Evolutionary conservation across 441 rosid species (phyloP).

Genomic region (Gossypium trilobum): DNA sequence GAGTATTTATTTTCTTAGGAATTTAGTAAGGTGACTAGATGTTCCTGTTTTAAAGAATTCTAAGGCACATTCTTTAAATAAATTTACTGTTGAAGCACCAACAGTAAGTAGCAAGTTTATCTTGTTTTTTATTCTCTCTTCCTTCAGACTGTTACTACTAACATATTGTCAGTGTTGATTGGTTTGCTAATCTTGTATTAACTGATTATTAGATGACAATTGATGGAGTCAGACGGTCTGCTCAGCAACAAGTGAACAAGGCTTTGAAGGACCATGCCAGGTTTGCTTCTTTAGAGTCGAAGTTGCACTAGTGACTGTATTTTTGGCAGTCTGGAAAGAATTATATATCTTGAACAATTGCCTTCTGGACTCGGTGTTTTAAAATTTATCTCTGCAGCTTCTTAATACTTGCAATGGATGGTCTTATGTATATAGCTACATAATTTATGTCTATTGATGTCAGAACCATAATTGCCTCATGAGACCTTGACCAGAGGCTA

Average conservation of each 20-base stretch:
- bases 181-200: conserved; percentile 13
- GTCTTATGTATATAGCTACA: not conserved
- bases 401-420: not conserved
- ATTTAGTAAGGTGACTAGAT: not conserved
- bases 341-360: not conserved
- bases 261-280: conserved; percentile 91
- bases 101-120: not conserved
- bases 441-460: not conserved
- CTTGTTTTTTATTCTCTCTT: not conserved
- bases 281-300: conserved; percentile 29
- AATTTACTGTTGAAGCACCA: not conserved
- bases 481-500: not conserved
- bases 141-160: not conserved
- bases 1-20: not conserved
- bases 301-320: not conserved
- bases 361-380: not conserved
- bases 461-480: not conserved
- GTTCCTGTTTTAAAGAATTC: not conserved
- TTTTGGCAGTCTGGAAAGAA: not conserved
- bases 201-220: conserved; percentile 68
- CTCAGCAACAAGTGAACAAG: conserved; percentile 85
- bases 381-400: not conserved
- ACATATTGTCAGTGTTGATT: conserved; percentile 18
- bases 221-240: conserved; percentile 93
- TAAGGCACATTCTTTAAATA: not conserved